phyloP scores from a whole-genome alignment of 371 early-diverging fungal genomes.

The Vairimorpha ceranae region DNA sequence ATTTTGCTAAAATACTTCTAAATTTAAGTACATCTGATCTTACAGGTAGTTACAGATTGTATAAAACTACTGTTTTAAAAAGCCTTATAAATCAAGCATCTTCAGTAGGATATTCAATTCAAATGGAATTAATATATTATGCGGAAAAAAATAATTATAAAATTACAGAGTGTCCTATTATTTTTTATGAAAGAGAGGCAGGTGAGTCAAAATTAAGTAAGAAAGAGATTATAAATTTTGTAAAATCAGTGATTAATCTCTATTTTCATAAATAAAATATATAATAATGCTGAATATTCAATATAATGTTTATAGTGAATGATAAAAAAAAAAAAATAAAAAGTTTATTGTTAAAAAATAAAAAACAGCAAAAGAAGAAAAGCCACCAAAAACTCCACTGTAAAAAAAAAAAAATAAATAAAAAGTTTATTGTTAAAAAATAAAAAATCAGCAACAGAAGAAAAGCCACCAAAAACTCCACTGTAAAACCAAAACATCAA shows the following conservation, averaged over 20 bases:
- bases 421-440: too few relatives aligned
- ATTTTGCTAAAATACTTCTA: slow-evolving; percentile 77
- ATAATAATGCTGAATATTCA: not conserved
- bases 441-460: too few relatives aligned
- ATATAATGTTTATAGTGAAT: too few relatives aligned
- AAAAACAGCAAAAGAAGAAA: too few relatives aligned
- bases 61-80: slow-evolving; percentile 78
- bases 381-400: too few relatives aligned
- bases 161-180: slow-evolving; percentile 70
- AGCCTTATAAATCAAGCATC: slow-evolving; percentile 74
- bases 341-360: too few relatives aligned
- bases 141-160: slow-evolving; percentile 76
- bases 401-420: too few relatives aligned
- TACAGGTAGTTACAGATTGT: slow-evolving; percentile 89
- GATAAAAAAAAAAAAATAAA: too few relatives aligned
- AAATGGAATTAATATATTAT: slow-evolving; percentile 97
- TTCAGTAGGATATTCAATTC: slow-evolving; percentile 93
- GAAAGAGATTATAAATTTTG: slow-evolving; percentile 43
- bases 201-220: slow-evolving; percentile 57
- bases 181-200: slow-evolving; percentile 56
- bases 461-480: too few relatives aligned
- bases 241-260: slow-evolving; percentile 19
- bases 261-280: slow-evolving; percentile 25
- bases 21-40: slow-evolving; percentile 79
- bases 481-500: too few relatives aligned